These are phyloP conservation scores for Lodderomyces metapsilosis DNA, from an alignment of 1,139 yeast species.

Conservation along the genomic window DNA sequence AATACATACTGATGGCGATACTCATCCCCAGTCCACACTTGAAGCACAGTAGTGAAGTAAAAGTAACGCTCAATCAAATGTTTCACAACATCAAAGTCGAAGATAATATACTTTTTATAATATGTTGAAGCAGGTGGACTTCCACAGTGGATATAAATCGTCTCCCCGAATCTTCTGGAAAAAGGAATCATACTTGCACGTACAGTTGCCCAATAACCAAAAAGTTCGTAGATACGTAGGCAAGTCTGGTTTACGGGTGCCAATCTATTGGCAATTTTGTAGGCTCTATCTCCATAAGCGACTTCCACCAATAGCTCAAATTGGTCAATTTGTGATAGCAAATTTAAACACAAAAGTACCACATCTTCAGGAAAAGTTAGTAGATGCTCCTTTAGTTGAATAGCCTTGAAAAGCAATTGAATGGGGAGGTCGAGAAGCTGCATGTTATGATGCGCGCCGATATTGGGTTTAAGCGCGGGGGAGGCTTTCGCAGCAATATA, in stretches of 20 bases:
- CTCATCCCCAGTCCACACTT: neutral
- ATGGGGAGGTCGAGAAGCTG: neutral
- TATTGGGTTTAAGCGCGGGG: too few species aligned
- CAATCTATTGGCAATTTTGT: neutral
- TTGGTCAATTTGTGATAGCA: neutral
- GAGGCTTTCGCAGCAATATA: too few species aligned
- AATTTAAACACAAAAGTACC: neutral
- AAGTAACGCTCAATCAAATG: neutral
- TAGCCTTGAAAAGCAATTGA: neutral
- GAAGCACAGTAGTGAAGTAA: neutral
- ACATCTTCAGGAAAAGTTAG: neutral
- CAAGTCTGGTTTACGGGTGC: too few species aligned
- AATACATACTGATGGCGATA: neutral
- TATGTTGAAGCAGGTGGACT: neutral
- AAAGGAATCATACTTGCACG: neutral
- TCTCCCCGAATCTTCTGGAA: neutral
- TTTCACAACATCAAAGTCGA: neutral
- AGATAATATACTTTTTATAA: neutral
- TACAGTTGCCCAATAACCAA: neutral
- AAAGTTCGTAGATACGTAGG: too few species aligned
- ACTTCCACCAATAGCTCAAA: neutral
- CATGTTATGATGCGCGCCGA: neutral
- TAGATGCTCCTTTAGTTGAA: neutral
- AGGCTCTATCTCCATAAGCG: neutral
- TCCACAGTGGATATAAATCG: neutral